Conservation (phyloP, 106 monocot genomes). For the Platanthera guangdongensis region DNA sequence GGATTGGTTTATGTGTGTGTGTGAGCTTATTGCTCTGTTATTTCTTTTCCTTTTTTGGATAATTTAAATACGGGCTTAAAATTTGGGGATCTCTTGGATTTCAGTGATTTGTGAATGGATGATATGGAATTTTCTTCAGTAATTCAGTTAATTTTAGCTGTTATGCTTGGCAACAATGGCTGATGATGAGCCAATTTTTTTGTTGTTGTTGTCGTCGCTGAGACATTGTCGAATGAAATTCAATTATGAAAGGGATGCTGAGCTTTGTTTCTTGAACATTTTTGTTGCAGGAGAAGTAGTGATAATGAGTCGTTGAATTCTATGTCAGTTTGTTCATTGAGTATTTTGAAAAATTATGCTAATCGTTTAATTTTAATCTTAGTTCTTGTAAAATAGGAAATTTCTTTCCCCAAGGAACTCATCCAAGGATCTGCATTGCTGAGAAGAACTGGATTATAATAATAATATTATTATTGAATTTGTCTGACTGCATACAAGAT, state of each 20-base stretch:
- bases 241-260: background rate
- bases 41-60: background rate
- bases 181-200: conserved; percentile 8
- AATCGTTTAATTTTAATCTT: background rate
- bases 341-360: background rate
- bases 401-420: conserved; percentile 3
- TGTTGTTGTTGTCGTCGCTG: background rate
- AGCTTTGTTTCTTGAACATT: background rate
- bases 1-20: background rate
- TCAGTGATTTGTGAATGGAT: background rate
- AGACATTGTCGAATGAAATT: background rate
- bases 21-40: background rate
- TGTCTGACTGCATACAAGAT: background rate
- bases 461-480: background rate
- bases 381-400: background rate
- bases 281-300: background rate
- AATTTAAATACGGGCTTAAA: background rate
- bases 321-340: background rate
- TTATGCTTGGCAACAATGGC: conserved; percentile 7
- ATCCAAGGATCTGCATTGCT: conserved; percentile 12
- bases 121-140: background rate
- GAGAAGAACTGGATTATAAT: conserved; percentile 9
- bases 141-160: background rate
- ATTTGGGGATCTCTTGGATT: conserved; percentile 7
- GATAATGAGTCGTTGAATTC: background rate